phyloP scores from a whole-genome alignment of 2,329 filamentous ascomycete species.

The Daldinia sp. region DNA sequence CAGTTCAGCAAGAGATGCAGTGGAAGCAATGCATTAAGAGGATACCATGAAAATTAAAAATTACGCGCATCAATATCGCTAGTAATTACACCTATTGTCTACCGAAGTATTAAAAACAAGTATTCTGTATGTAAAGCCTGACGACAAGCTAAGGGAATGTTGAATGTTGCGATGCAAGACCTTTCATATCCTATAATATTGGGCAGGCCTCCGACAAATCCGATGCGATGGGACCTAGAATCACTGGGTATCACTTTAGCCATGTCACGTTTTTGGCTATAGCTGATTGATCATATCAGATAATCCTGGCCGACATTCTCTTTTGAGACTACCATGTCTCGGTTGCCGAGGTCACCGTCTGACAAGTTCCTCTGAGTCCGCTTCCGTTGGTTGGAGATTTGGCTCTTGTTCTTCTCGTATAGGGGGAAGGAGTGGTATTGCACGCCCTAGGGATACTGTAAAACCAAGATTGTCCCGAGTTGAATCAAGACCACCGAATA shows the following conservation, averaged over 20 bases:
- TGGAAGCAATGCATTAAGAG: background rate
- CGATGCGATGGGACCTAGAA: too few relatives aligned
- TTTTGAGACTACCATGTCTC: constrained; percentile 68
- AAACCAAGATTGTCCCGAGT: constrained; percentile 12
- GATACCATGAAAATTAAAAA: background rate
- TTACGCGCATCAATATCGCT: background rate
- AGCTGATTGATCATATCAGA: constrained; percentile 58
- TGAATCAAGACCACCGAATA: constrained; percentile 15
- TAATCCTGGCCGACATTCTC: constrained; percentile 64
- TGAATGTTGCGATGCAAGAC: constrained; percentile 5
- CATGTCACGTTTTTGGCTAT: constrained; percentile 5
- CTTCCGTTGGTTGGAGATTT: constrained; percentile 49
- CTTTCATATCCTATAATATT: constrained; percentile 3
- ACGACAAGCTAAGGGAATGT: background rate
- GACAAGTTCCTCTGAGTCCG: constrained; percentile 51
- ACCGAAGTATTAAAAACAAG: background rate
- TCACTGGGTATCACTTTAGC: background rate
- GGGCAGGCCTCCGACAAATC: background rate
- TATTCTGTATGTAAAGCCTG: background rate
- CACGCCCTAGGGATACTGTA: constrained; percentile 25
- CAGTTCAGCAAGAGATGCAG: too few relatives aligned
- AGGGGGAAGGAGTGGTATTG: constrained; percentile 39
- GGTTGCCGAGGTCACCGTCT: constrained; percentile 62
- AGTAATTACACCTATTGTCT: background rate
- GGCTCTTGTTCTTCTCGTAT: constrained; percentile 33